Evolutionary conservation across 2,329 filamentous ascomycete species (phyloP), one percentile per base, ranked within the genome.

Genomic region (Daldinia sp.): DNA sequence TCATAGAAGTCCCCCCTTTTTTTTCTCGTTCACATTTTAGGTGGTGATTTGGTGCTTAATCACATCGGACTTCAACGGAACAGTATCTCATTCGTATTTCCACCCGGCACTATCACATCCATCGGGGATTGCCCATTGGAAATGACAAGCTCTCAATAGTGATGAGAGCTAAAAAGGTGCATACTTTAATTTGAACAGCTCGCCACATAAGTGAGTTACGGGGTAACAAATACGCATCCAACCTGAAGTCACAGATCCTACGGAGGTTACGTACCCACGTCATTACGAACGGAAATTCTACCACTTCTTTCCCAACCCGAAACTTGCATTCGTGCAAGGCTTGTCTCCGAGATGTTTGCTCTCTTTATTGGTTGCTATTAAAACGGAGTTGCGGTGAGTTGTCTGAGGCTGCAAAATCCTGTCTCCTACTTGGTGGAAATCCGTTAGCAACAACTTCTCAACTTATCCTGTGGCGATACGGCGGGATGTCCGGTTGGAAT

Each of bases 341-440:
- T 37, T 44, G 12, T 60, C 42, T 30, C 56, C 59, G 44, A 48
- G 28, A 39, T 33, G 37, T 55, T 44, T 55, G 39, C 26, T 61
- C 37, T 48, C 39, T 48, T 61, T 50, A 69, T 69, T 71, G 64
- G 67, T 33, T 56, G 30, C 15, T 54, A 30, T 46, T 44, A 23
- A 55, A 42, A 57, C 61, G 54, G 63, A 69, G 42, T 65, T 69
- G 64, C 67, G 64, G 61, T 69, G 64, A 69, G 67, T 61, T 55
- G 54, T 63, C 44, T 41, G 30, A 66, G 68, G 68, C 60, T 66
- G 63, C 57, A 51, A 56, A 61, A 56, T 62, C 56, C 56, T 66
- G 59, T 61, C 62, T 42, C 69, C 46, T 51, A 44, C 58, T 54
- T 48, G 58, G 56, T 61, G 50, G 44, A 65, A 58, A 54, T 60